Evolutionary conservation across 768 basidiomycete species (phyloP), one percentile per base, ranked within the genome.

Genomic region (Filobasidium wieringae): DNA sequence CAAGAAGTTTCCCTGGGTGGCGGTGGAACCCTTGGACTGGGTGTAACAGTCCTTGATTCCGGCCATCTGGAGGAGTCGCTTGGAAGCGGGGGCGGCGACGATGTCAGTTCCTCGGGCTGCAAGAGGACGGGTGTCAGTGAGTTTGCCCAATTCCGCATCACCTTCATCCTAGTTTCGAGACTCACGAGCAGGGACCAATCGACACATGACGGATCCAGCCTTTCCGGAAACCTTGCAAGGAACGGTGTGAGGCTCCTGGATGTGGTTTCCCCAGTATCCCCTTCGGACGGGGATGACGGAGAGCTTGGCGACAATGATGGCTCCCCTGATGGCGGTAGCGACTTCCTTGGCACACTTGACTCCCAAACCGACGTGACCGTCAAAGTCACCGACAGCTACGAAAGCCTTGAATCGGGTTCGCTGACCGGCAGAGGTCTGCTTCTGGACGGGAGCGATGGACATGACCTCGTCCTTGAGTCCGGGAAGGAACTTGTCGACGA

Each of bases 331-430:
- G 68, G 95, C 95, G 57, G 92, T 95, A 31, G 95, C 95, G 71
- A 97, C 95, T 82, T 99, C 95, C 81, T 99, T 99, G 67, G 95
- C 92, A 73, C 93, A 97, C 79, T 99, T 99, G 76, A 97, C 92
- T 76, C 95, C 95, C 72, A 99, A 84, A 69, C 95, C 95, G 72
- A 99, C 92, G 75, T 97, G 95, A 57, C 95, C 93, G 71, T 96
- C 91, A 68, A 84, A 88, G 79, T 99, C 95, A 74, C 95, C 95
- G 70, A 99, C 95, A 61, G 95, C 95, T 69, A 97, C 95, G 78
- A 96, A 97, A 27, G 95, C 95, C 80, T 99, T 97, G 85, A 99
- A 99, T 64, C 95, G 87, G 60, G 95, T 99, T 68, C 95, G 88
- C 78, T 99, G 95, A 76, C 95, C 95, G 68, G 95, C 95, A 73